Evolutionary conservation across 768 basidiomycete species (phyloP), one percentile per base, ranked within the genome.

Genomic region (Suillus tomentosus): DNA sequence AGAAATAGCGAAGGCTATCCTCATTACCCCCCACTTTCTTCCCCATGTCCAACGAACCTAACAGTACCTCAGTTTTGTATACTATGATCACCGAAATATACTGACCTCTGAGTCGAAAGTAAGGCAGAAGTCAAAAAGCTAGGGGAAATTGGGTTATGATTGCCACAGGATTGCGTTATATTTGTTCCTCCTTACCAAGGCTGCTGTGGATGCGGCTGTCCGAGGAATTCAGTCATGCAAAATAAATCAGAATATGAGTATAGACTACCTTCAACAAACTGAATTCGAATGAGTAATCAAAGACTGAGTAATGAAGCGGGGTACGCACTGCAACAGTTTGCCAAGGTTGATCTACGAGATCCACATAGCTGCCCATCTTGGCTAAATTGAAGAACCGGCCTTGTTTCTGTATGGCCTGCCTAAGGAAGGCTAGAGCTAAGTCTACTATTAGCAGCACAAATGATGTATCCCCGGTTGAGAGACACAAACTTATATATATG

Each of bases 31-130:
- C 71, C 72, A 72, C 55, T 19, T 64, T 19, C 65, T 64, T 36
- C 66, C 57, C 43, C 62, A 64, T 45, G 66, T 11, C 72, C 64
- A 73, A 42, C 64, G 60, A 19, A 67, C 63, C 71, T 72, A 36
- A 9, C 2, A n/a, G 1, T n/a, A n/a, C 5, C 8, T 53, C 31
- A 61, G 9, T 11, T 34, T 19, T 36, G 9, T 5, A 37, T 11
- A 31, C 3, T 31, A 31, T 31, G 5, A 15, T 10, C 10, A 27
- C 3, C 15, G 22, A 61, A 53, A 19, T 31, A 13, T 7, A 55
- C 34, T 8, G 36, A 61, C 61, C 61, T 61, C 61, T 11, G 61
- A 54, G 11, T n/a, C 54, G 36, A 61, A 61, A 24, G 61, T 61
- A 27, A 61, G 57, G 22, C 54, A 27, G 8, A 11, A 61, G 47